Conservation (phyloP, 2,329 filamentous ascomycete species). For the Apiospora phragmitis region DNA sequence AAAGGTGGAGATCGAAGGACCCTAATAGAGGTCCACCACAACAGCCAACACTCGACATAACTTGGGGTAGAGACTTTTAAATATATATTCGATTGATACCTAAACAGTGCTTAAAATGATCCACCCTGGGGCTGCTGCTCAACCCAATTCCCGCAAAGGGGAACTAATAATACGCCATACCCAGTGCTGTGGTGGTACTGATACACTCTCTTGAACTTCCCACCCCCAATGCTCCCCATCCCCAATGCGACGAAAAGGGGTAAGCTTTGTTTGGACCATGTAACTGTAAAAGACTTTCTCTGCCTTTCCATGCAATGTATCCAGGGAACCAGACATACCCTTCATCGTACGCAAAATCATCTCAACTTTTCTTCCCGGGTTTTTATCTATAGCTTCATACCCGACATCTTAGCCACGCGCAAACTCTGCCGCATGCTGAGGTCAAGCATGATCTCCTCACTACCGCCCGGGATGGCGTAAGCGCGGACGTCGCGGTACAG, state of each 20-base stretch:
- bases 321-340: no score
- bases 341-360: neutral
- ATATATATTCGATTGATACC: neutral
- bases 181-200: neutral
- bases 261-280: neutral
- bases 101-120: neutral
- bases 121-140: neutral
- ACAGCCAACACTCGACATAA: neutral
- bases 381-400: conserved; percentile 95
- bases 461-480: conserved; percentile 93
- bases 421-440: conserved; percentile 89
- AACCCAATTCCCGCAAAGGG: neutral
- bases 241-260: neutral
- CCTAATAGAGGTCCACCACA: no score
- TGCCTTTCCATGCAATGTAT: neutral
- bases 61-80: neutral
- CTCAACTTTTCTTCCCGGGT: neutral
- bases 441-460: conserved; percentile 98
- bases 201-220: neutral
- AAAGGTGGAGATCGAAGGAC: no score
- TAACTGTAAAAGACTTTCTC: neutral
- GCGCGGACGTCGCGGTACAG: conserved; percentile 93
- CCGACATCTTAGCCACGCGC: conserved; percentile 84
- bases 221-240: neutral
- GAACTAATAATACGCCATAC: neutral